phyloP scores from a whole-genome alignment of 2,329 filamentous ascomycete genomes.

The Leptographium lundbergii region DNA sequence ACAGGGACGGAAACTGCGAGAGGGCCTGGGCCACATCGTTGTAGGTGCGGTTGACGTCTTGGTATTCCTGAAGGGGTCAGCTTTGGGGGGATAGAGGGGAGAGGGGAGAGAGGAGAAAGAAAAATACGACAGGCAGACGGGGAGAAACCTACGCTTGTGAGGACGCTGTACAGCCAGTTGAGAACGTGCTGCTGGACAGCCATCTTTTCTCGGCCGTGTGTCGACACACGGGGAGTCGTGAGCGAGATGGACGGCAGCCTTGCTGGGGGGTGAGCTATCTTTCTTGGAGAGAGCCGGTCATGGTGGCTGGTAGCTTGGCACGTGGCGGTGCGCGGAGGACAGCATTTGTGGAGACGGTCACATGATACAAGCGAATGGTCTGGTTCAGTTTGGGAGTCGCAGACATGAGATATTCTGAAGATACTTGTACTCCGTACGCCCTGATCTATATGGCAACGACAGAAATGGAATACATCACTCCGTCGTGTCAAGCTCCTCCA shows the following conservation, averaged over 20 bases:
- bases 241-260: neutral
- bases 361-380: too few species aligned
- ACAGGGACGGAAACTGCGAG: slow-evolving; percentile 64
- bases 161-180: slow-evolving; percentile 88
- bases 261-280: neutral
- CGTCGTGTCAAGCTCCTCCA: slow-evolving; percentile 52
- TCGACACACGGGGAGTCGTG: neutral
- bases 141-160: slow-evolving; percentile 51
- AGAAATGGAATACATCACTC: too few species aligned
- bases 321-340: too few species aligned
- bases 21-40: slow-evolving; percentile 79
- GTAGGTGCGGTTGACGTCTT: slow-evolving; percentile 85
- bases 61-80: slow-evolving; percentile 59
- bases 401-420: too few species aligned
- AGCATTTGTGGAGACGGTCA: too few species aligned
- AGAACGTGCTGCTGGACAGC: slow-evolving; percentile 80
- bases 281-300: too few species aligned
- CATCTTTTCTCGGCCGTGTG: slow-evolving; percentile 26
- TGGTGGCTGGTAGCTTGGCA: too few species aligned
- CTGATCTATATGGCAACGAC: too few species aligned
- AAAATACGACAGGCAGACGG: neutral
- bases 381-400: too few species aligned
- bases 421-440: too few species aligned
- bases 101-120: neutral
- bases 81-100: neutral